Conservation (phyloP, 108 stramenopile genomes). For the Skeletonema grethae region DNA sequence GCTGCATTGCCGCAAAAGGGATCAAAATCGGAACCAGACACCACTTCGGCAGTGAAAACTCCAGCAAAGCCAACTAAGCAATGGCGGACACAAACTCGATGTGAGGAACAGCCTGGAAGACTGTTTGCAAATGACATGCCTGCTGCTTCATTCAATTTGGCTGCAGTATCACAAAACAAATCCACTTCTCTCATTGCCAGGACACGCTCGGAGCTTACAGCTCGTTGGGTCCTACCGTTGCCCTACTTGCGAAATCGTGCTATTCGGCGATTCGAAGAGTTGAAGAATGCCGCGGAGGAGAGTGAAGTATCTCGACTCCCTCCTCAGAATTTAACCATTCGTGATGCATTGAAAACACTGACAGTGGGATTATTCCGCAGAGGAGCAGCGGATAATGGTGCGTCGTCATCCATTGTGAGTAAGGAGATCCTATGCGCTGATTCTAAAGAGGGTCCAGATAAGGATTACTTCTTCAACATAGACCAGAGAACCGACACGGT, state of each 20-base stretch:
- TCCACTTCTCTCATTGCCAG: constrained; percentile 49
- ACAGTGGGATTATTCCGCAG: constrained; percentile 85
- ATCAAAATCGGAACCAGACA: constrained; percentile 19
- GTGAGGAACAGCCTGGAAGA: constrained; percentile 80
- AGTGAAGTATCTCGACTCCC: neutral
- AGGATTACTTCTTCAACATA: constrained; percentile 64
- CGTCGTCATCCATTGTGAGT: constrained; percentile 74
- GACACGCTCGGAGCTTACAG: constrained; percentile 74
- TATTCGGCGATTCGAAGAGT: constrained; percentile 28
- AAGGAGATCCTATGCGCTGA: constrained; percentile 61
- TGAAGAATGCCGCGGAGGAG: constrained; percentile 1
- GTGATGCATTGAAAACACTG: constrained; percentile 63
- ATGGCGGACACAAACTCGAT: constrained; percentile 41
- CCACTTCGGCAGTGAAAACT: constrained; percentile 9
- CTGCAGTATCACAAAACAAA: constrained; percentile 21
- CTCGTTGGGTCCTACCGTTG: constrained; percentile 81
- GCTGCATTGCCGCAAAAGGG: neutral
- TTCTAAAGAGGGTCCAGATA: constrained; percentile 22
- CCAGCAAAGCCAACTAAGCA: constrained; percentile 28
- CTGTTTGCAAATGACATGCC: constrained; percentile 66
- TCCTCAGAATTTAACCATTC: constrained; percentile 53
- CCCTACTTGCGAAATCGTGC: constrained; percentile 62
- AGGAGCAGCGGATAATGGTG: constrained; percentile 78
- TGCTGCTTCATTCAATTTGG: constrained; percentile 6
- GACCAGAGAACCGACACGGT: constrained; percentile 55